Conservation (phyloP, 2,329 filamentous ascomycete species). For the Claviceps purpurea region DNA sequence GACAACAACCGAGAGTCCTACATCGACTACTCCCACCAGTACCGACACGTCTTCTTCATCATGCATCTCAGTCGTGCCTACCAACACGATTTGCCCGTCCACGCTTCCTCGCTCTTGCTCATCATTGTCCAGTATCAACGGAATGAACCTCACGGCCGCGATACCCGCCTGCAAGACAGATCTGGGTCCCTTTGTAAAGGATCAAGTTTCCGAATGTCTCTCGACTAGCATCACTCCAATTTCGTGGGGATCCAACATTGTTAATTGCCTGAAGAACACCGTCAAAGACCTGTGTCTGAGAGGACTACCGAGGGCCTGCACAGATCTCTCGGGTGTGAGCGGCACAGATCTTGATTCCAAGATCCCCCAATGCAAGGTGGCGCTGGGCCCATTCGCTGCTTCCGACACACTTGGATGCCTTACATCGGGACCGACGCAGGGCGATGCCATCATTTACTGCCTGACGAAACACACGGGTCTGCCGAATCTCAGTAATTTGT, state of each 20-base stretch:
- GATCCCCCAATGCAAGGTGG: background rate
- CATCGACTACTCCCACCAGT: background rate
- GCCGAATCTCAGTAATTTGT: background rate
- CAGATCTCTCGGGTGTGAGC: background rate
- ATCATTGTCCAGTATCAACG: background rate
- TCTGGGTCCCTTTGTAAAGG: conserved; percentile 1
- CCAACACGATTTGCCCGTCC: conserved; percentile 1
- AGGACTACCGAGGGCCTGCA: background rate
- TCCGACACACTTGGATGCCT: background rate
- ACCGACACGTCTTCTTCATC: background rate
- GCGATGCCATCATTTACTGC: conserved; percentile 4
- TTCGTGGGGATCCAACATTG: background rate
- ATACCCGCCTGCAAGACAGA: background rate
- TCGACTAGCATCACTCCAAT: background rate
- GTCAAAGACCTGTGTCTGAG: background rate
- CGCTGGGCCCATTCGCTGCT: conserved; percentile 5
- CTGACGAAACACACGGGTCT: background rate
- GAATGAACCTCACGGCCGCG: background rate
- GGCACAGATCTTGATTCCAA: background rate
- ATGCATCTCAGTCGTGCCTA: background rate
- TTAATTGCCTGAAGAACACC: background rate
- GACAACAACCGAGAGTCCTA: background rate
- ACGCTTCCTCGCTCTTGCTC: conserved; percentile 1
- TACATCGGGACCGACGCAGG: background rate
- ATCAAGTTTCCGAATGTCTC: background rate